phyloP scores from a whole-genome alignment of 2,329 filamentous ascomycete genomes.

The Penicillium sp. region DNA sequence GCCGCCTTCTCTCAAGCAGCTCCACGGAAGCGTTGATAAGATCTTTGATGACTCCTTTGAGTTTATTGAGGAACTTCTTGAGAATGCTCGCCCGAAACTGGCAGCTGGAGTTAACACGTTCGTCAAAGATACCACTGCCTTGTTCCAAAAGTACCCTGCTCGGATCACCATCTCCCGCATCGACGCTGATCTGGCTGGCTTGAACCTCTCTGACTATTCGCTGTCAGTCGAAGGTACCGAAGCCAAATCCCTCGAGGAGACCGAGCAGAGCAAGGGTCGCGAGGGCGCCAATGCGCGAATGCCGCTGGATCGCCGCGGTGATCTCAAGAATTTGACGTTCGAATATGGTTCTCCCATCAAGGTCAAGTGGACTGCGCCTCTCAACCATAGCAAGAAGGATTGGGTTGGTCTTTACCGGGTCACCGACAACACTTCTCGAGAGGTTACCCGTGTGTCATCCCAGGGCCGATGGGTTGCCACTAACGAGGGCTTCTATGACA shows the following conservation, averaged over 20 bases:
- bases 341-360: slow-evolving; percentile 89
- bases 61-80: slow-evolving; percentile 88
- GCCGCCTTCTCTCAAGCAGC: slow-evolving; percentile 78
- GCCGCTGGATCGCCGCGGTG: slow-evolving; percentile 62
- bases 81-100: slow-evolving; percentile 81
- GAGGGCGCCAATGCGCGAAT: slow-evolving; percentile 72
- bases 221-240: slow-evolving; percentile 72
- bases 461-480: slow-evolving; percentile 89
- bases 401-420: slow-evolving; percentile 98
- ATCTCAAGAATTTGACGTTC: slow-evolving; percentile 75
- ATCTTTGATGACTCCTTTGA: slow-evolving; percentile 85
- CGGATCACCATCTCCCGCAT: slow-evolving; percentile 81
- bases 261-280: slow-evolving; percentile 68
- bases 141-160: slow-evolving; percentile 88
- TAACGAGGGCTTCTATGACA: slow-evolving; percentile 75
- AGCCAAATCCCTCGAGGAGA: slow-evolving; percentile 55
- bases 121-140: slow-evolving; percentile 80
- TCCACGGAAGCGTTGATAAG: slow-evolving; percentile 83
- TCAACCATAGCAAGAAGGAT: slow-evolving; percentile 84
- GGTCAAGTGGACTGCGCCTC: slow-evolving; percentile 87
- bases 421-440: slow-evolving; percentile 85
- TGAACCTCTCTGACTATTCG: slow-evolving; percentile 78
- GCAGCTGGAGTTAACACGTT: slow-evolving; percentile 84
- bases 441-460: slow-evolving; percentile 80
- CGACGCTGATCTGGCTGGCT: slow-evolving; percentile 76